Evolutionary conservation across 2,329 filamentous ascomycete species (phyloP), one percentile per base, ranked within the genome.

Genomic region (Chaetomium sp.): DNA sequence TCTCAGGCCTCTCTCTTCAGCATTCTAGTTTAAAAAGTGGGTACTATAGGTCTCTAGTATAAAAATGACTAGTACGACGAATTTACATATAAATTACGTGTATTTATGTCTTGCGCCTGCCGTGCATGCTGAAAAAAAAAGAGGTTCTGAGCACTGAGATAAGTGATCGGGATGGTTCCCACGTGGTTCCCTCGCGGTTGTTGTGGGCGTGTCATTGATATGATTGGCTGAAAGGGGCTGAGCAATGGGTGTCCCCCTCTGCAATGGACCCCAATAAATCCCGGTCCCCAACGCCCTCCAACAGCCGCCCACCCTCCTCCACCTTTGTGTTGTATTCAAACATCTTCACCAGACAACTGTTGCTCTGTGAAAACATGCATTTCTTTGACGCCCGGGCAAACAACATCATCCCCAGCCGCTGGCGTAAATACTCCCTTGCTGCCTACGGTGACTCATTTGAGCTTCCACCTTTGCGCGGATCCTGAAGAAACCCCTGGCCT

Each of bases 361-460:
- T 5, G 27, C 34, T 33, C 38, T 34, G 38, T 44, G 14, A 10
- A 53, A 54, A 32, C 0, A 52, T 52, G 48, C 41, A 27, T 52
- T 19, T 40, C 9, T 45, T 41, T 36, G 41, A 53, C 42, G 34
- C 51, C 14, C 38, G 11, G 12, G 41, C 51, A 42, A 46, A 48
- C 40, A 49, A 49, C n/a, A 36, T 12, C 27, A 44, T 11, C 42
- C 33, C 32, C 34, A n/a, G 32, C 36, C 43, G 10, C 48, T 4
- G 32, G 38, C 41, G 14, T 19, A 11, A 32, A 40, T 38, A 10
- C 32, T 14, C 42, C 43, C 34, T 27, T 60, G 56, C 56, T 58
- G 58, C 58, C 58, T 56, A 44, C 49, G 3, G 59, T 59, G 56
- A 60, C 54, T 59, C 56, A 60, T 56, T 42, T 14, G 44, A 41